Evolutionary conservation across 176 grass and related monocot genomes (phyloP).

Genomic region (Coix lacrymajobi): DNA sequence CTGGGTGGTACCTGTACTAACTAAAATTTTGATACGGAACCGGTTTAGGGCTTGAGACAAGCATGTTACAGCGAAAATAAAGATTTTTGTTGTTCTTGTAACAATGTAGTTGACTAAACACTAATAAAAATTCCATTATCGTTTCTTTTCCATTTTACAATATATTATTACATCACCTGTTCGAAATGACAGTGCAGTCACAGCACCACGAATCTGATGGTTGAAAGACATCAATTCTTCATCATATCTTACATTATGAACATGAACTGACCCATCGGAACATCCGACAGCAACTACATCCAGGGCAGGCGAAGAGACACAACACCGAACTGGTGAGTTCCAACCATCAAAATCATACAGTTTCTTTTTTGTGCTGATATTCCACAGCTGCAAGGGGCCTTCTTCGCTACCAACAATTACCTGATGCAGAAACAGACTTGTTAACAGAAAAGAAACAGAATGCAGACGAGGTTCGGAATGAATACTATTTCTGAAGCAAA

Average conservation of each 20-base stretch:
- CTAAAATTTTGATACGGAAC: neutral
- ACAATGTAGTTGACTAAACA: neutral
- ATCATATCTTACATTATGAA: constrained; percentile 84
- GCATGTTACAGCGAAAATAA: neutral
- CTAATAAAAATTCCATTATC: neutral
- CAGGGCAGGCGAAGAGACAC: constrained; percentile 85
- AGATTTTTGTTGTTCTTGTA: neutral
- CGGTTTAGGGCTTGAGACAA: constrained; percentile 3
- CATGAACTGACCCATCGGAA: constrained; percentile 79
- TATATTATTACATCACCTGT: constrained; percentile 54
- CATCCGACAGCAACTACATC: constrained; percentile 89
- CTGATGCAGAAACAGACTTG: constrained; percentile 41
- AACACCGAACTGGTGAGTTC: constrained; percentile 67
- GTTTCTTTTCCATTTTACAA: neutral
- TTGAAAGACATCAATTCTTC: constrained; percentile 83
- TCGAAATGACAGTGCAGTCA: constrained; percentile 94
- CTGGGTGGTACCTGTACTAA: neutral
- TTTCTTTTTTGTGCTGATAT: constrained; percentile 81
- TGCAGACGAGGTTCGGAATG: neutral
- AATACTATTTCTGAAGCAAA: constrained; percentile 3
- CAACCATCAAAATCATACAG: constrained; percentile 88
- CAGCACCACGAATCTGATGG: constrained; percentile 82
- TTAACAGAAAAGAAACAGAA: constrained; percentile 28
- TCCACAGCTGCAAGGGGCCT: constrained; percentile 83
- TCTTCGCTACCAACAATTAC: constrained; percentile 86